These are phyloP conservation scores for Tilletia walkeri DNA, from an alignment of 1,284 basidiomycete genomes.

Conservation along the genomic window DNA sequence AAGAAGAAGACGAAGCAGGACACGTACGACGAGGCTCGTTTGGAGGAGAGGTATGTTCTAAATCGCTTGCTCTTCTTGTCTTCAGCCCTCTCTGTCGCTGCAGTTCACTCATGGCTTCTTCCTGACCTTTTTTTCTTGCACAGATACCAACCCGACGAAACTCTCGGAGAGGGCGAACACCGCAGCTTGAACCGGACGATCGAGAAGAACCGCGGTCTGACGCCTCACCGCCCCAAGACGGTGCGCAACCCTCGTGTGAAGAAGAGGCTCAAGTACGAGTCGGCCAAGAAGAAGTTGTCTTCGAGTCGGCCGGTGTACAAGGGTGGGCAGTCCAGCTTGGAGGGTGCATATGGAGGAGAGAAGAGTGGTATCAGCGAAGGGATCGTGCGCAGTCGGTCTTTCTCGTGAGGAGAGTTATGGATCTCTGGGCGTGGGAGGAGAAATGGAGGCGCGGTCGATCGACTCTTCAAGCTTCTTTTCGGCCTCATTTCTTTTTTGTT, in stretches of 20 bases:
- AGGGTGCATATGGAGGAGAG: conserved; percentile 53
- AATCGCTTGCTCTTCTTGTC: background rate
- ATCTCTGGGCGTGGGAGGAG: background rate
- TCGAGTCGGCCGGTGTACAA: conserved; percentile 53
- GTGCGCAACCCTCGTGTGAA: conserved; percentile 54
- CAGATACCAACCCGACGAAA: conserved; percentile 40
- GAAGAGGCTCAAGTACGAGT: conserved; percentile 52
- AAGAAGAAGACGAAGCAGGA: conserved; percentile 44
- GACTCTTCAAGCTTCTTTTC: too few species aligned
- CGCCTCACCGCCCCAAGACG: conserved; percentile 46
- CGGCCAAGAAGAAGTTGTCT: conserved; percentile 52
- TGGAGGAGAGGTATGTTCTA: conserved; percentile 32
- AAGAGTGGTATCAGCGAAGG: conserved; percentile 50
- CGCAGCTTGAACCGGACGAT: conserved; percentile 50
- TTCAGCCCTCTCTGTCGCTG: background rate
- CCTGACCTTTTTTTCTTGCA: background rate
- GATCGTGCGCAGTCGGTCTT: conserved; percentile 52
- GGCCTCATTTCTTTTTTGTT: too few species aligned
- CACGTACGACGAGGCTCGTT: conserved; percentile 46
- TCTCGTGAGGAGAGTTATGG: conserved; percentile 23
- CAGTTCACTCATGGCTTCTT: background rate
- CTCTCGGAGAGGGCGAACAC: conserved; percentile 47
- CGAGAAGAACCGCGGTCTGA: conserved; percentile 54
- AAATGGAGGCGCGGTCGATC: too few species aligned
- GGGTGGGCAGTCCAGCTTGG: conserved; percentile 48